Percentiles rank a stretch among this genome's conserved stretches.
Conservation (phyloP, 2,329 filamentous ascomycete species). For the Cordyceps pruinosa region DNA sequence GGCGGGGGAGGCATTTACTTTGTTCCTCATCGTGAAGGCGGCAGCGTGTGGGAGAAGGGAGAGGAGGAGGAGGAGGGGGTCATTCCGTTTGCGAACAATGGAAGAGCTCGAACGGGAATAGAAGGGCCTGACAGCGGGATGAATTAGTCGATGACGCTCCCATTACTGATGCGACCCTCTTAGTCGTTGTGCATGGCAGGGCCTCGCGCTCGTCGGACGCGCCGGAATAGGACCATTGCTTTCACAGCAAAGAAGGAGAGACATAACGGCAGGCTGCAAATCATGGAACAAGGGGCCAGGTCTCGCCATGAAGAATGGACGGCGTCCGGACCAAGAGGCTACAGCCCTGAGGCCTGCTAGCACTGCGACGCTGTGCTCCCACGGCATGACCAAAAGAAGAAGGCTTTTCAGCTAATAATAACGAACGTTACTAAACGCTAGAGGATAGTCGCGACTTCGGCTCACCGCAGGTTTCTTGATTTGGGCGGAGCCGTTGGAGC, state of each 20-base stretch:
- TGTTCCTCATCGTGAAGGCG: no score
- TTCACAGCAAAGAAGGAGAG: background rate
- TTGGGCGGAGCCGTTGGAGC: constrained; percentile 4
- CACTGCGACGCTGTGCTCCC: background rate
- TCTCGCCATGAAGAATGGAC: background rate
- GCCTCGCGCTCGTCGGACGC: background rate
- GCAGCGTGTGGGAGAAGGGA: background rate
- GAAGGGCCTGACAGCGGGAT: background rate
- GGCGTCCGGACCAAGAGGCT: background rate
- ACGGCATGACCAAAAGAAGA: no score
- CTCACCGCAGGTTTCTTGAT: constrained; percentile 7
- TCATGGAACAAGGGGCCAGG: background rate
- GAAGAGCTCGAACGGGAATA: background rate
- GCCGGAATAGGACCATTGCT: background rate
- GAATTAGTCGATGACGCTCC: background rate
- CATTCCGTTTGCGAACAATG: background rate
- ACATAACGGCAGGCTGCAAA: no score
- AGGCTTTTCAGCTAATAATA: background rate
- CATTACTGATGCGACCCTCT: background rate
- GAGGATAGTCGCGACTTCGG: background rate
- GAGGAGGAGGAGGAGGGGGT: background rate
- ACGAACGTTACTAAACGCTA: background rate
- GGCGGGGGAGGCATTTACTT: constrained; percentile 1
- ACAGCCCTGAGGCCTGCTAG: background rate
- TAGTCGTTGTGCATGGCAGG: background rate